Evolutionary conservation across 768 basidiomycete species (phyloP).

Genomic region (Lentinula lateritia): DNA sequence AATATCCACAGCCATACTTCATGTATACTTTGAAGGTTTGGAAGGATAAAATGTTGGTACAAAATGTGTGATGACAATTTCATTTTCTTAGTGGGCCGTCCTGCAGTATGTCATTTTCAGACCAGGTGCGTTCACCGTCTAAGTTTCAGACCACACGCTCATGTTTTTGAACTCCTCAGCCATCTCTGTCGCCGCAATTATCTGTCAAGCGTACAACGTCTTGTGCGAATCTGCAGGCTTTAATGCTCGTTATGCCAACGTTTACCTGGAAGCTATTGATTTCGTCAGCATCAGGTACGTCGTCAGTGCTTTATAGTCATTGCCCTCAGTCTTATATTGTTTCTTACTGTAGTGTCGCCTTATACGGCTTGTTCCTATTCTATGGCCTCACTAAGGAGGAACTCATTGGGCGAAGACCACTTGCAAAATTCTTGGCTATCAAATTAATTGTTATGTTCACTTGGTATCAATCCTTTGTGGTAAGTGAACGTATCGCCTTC

Average conservation of each 20-base stretch:
- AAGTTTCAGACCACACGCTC: neutral
- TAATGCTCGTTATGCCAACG: slow-evolving; percentile 54
- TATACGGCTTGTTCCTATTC: slow-evolving; percentile 82
- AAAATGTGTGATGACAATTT: neutral
- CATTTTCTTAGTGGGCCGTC: slow-evolving; percentile 62
- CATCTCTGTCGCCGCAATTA: slow-evolving; percentile 70
- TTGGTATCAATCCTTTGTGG: slow-evolving; percentile 80
- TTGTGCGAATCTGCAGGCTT: slow-evolving; percentile 64
- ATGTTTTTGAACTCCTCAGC: slow-evolving; percentile 18
- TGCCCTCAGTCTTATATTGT: too few species aligned
- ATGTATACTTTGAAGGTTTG: slow-evolving; percentile 81
- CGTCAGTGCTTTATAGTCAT: neutral
- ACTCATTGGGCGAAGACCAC: slow-evolving; percentile 66
- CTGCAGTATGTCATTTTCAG: slow-evolving; percentile 84
- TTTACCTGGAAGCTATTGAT: slow-evolving; percentile 69
- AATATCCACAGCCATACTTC: slow-evolving; percentile 46
- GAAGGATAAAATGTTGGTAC: neutral
- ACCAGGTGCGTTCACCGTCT: slow-evolving; percentile 26
- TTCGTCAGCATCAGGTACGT: slow-evolving; percentile 76
- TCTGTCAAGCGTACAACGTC: slow-evolving; percentile 64
- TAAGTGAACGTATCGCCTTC: slow-evolving; percentile 26
- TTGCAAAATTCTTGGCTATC: slow-evolving; percentile 83
- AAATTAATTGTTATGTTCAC: slow-evolving; percentile 87
- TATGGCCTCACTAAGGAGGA: slow-evolving; percentile 80
- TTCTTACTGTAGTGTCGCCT: slow-evolving; percentile 50